Percentiles rank a stretch among this genome's conserved stretches.
Evolutionary conservation across 2,329 filamentous ascomycete genomes (phyloP).

Genomic region (Cladosporium sphaerospermum): DNA sequence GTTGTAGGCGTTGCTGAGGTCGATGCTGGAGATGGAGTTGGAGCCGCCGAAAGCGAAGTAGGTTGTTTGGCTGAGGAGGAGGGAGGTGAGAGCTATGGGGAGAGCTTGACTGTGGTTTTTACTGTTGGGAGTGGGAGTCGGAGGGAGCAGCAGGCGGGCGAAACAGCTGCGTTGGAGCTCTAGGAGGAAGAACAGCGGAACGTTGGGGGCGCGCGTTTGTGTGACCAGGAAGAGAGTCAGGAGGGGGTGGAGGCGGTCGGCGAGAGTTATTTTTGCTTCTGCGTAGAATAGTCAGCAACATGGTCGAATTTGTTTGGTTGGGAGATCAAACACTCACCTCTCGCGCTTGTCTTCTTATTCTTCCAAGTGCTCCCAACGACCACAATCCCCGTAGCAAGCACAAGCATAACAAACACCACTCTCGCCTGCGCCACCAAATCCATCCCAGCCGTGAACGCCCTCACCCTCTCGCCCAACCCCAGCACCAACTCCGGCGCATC

Average conservation of each 20-base stretch:
- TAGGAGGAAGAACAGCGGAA: slow-evolving; percentile 77
- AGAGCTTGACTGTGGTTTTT: not conserved
- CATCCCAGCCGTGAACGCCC: slow-evolving; percentile 21
- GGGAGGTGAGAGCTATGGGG: slow-evolving; percentile 55
- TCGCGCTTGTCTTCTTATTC: not conserved
- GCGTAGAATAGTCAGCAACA: not conserved
- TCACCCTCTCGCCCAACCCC: slow-evolving; percentile 37
- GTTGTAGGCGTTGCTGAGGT: slow-evolving; percentile 92
- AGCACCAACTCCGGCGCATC: slow-evolving; percentile 71
- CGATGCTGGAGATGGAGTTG: slow-evolving; percentile 93
- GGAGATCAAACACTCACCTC: not conserved
- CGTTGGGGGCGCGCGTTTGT: slow-evolving; percentile 77
- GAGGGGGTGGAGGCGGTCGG: slow-evolving; percentile 52
- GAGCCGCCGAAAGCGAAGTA: slow-evolving; percentile 90
- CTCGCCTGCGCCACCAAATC: slow-evolving; percentile 32
- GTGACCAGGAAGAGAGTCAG: slow-evolving; percentile 76
- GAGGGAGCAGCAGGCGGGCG: not conserved
- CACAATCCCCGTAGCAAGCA: slow-evolving; percentile 26
- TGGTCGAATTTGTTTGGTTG: not conserved
- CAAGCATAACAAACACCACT: slow-evolving; percentile 33
- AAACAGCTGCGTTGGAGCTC: slow-evolving; percentile 45
- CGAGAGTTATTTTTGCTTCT: slow-evolving; percentile 17
- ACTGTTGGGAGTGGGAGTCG: not conserved
- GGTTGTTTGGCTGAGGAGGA: slow-evolving; percentile 69
- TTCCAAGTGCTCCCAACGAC: slow-evolving; percentile 12